Evolutionary conservation across 345 rosid species (phyloP), one percentile per base, ranked within the genome.

Genomic region (Lepidium africanum): DNA sequence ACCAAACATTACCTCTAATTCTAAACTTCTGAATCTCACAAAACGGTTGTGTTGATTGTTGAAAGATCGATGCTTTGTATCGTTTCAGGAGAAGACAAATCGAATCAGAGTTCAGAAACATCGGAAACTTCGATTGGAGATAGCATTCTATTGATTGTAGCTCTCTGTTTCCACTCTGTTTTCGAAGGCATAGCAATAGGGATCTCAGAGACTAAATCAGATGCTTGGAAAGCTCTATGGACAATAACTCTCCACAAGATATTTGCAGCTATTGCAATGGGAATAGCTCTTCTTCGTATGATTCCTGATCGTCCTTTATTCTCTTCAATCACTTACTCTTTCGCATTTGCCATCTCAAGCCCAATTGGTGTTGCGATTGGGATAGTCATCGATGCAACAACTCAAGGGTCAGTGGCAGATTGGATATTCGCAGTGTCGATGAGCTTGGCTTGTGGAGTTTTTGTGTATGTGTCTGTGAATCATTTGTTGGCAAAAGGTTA

Each of bases 121-220:
- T 32, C 59, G 0, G 81, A 46, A 10, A 77, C 81, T 13, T 87
- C 89, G 9, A 21, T 87, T 1, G 91, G 96, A 45, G 96, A 91
- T 43, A 89, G 87, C 72, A 74, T 91, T 49, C 54, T 91, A 19
- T 62, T 91, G 81, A 89, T 91, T 0, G 59, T 81, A 1, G 96
- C 97, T 7, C 73, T 91, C 69, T 91, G 97, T 67, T 89, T 91
- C 79, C 97, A 91, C 82, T 91, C 96, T 1, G 81, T 91, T 0
- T 91, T 91, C 41, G 97, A 88, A 70, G 97, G 97, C 57, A 84
- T 87, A 41, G 96, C 96, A 1, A 85, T 85, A 4, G 93, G 96
- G 45, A 84, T 91, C 21, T 87, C 90, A 15, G 79, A 82, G 76
- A 83, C 84, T 0, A 35, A 81, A 63, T 68, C 75, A 9, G 88